phyloP scores from a whole-genome alignment of 805 yeast species.

The Jamesozyma lodderae region DNA sequence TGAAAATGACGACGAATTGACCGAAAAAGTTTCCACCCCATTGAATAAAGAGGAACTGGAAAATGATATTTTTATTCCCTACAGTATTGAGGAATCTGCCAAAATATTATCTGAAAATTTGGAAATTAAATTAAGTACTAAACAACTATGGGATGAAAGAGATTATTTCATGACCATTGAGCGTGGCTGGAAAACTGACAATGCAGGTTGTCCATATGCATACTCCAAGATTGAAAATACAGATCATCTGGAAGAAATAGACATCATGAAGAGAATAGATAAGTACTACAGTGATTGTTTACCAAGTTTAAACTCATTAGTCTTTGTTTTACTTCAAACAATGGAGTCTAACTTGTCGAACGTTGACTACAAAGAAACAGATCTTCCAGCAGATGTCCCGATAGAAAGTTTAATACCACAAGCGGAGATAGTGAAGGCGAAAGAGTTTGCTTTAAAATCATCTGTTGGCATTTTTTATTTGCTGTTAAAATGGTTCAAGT shows the following conservation, averaged over 20 bases:
- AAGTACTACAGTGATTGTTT: constrained; percentile 45
- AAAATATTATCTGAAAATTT: constrained; percentile 54
- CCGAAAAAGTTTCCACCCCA: constrained; percentile 6
- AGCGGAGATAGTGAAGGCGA: constrained; percentile 49
- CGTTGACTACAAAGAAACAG: constrained; percentile 15
- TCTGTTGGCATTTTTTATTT: constrained; percentile 44
- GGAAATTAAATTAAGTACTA: constrained; percentile 54
- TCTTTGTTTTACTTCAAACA: constrained; percentile 53
- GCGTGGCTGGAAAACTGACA: constrained; percentile 41
- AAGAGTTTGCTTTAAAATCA: constrained; percentile 54
- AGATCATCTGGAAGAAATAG: constrained; percentile 22
- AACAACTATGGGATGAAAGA: constrained; percentile 65
- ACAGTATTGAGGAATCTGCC: constrained; percentile 72
- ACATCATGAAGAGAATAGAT: constrained; percentile 46
- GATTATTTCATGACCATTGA: constrained; percentile 66
- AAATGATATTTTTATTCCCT: constrained; percentile 40
- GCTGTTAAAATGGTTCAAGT: constrained; percentile 68
- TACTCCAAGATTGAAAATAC: constrained; percentile 13
- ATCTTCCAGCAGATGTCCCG: constrained; percentile 7
- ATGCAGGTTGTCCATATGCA: constrained; percentile 24
- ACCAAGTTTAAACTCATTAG: constrained; percentile 52
- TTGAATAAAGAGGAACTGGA: constrained; percentile 1
- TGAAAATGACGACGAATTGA: constrained; percentile 24
- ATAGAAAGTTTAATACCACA: constrained; percentile 18
- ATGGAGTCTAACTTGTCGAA: constrained; percentile 42